These are phyloP conservation scores for Crucihimalaya himalaica DNA, from an alignment of 345 rosid species.

Conservation along the genomic window DNA sequence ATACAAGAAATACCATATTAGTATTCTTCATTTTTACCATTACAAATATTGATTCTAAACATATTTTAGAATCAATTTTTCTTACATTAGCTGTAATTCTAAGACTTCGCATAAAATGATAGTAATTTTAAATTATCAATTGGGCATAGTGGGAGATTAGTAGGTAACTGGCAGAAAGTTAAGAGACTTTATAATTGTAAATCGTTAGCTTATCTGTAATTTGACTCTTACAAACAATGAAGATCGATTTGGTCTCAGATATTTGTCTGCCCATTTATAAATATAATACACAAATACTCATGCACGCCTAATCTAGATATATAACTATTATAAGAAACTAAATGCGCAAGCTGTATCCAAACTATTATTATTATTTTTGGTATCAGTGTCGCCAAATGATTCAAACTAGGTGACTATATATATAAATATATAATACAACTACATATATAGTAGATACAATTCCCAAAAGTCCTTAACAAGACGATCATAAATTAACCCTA, in stretches of 20 bases:
- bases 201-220: slow-evolving; percentile 34
- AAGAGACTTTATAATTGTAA: slow-evolving; percentile 9
- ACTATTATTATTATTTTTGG: neutral
- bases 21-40: neutral
- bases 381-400: slow-evolving; percentile 1
- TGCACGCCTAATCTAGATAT: slow-evolving; percentile 20
- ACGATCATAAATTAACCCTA: neutral
- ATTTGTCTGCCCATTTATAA: slow-evolving; percentile 19
- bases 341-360: slow-evolving; percentile 28
- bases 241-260: slow-evolving; percentile 34
- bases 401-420: slow-evolving; percentile 33
- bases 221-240: slow-evolving; percentile 25
- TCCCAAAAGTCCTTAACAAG: neutral
- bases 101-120: slow-evolving; percentile 6
- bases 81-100: neutral
- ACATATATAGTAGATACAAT: neutral
- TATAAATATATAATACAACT: slow-evolving; percentile 11
- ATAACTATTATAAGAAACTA: slow-evolving; percentile 6
- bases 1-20: neutral
- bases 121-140: slow-evolving; percentile 28
- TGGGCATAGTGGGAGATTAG: slow-evolving; percentile 36
- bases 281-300: slow-evolving; percentile 3
- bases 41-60: neutral
- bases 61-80: neutral
- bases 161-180: slow-evolving; percentile 31